Conservation (phyloP, 176 grass and related monocot genomes). For the Urochloa ruziziensis region DNA sequence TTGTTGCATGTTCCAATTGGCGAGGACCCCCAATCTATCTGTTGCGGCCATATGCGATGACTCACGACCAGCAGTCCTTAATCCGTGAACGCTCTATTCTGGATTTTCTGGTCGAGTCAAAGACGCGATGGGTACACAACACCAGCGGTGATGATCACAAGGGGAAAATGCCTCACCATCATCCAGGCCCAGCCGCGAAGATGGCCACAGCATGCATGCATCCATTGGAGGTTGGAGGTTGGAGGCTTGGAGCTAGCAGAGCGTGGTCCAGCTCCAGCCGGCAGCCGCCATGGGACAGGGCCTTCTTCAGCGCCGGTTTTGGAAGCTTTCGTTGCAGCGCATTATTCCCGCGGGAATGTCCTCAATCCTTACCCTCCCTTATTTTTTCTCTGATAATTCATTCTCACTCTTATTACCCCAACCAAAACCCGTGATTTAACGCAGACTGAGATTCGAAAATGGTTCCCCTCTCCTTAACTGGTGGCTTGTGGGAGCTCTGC, state of each 20-base stretch:
- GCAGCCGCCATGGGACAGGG: constrained; percentile 9
- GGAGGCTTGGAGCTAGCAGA: background rate
- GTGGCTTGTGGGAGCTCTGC: no score
- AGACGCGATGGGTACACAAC: background rate
- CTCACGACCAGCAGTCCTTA: background rate
- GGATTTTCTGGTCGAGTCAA: constrained; percentile 1
- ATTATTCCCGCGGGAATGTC: no score
- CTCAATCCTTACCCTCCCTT: no score
- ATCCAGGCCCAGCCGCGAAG: background rate
- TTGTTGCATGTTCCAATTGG: no score
- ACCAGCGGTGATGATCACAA: background rate
- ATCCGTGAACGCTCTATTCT: background rate
- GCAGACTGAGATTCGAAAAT: no score
- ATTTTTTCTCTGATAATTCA: no score
- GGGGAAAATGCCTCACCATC: background rate
- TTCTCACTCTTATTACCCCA: no score
- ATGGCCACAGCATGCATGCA: background rate
- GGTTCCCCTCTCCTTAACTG: no score
- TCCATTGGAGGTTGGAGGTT: background rate
- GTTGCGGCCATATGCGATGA: background rate
- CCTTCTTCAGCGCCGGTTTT: background rate
- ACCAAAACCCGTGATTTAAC: no score
- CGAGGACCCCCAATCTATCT: background rate
- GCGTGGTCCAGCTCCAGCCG: constrained; percentile 14
- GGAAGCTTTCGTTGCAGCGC: constrained; percentile 19